Conservation (phyloP, 2,329 filamentous ascomycete species). For the Scytalidium lignicola region DNA sequence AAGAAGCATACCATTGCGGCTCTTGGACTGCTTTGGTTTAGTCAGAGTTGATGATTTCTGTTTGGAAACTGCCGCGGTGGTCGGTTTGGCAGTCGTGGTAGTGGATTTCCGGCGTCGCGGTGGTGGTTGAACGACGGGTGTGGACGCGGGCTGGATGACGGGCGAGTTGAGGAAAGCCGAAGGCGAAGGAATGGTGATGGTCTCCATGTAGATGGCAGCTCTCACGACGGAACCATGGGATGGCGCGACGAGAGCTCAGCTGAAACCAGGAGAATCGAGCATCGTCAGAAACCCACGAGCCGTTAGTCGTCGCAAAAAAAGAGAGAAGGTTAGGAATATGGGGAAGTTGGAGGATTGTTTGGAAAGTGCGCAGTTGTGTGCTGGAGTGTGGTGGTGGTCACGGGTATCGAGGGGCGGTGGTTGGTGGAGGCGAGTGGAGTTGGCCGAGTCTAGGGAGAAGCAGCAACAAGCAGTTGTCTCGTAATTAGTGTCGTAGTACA, state of each 20-base stretch:
- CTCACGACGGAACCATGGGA: background rate
- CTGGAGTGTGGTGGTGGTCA: background rate
- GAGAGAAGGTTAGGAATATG: background rate
- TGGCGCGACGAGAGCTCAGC: background rate
- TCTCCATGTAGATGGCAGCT: constrained; percentile 41
- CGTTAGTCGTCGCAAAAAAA: background rate
- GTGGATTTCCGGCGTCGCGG: constrained; percentile 21
- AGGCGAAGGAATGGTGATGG: constrained; percentile 55
- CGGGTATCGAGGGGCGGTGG: background rate
- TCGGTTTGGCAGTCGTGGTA: constrained; percentile 10
- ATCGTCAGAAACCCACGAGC: background rate
- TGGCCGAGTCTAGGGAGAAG: background rate
- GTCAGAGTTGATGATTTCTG: constrained; percentile 28
- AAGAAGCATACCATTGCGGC: constrained; percentile 60
- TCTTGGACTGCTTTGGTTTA: constrained; percentile 70
- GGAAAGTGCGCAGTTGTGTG: background rate
- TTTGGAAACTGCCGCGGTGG: constrained; percentile 6
- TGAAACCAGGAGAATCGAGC: background rate
- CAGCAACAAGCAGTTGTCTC: background rate
- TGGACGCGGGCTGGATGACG: constrained; percentile 21
- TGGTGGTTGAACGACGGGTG: constrained; percentile 19
- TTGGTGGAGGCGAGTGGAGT: background rate
- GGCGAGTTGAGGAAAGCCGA: constrained; percentile 45
- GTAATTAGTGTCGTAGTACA: no score
- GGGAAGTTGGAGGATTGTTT: background rate